phyloP scores from a whole-genome alignment of 1,284 basidiomycete genomes.

The Uromyces viciae-fabae region DNA sequence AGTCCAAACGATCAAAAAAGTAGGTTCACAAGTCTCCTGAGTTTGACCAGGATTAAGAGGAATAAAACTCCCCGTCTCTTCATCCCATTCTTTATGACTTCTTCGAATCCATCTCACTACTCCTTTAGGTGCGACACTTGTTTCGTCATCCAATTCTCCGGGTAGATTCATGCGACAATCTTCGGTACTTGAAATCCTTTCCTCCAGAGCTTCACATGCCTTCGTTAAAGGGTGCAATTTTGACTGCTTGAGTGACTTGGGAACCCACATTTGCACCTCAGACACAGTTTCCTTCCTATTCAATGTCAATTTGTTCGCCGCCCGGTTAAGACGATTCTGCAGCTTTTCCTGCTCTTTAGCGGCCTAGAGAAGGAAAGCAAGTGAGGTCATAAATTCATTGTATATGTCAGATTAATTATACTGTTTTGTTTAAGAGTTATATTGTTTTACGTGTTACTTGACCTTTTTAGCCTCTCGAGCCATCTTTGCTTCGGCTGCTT shows the following conservation, averaged over 20 bases:
- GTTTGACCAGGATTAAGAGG: background rate
- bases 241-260: background rate
- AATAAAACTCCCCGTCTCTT: background rate
- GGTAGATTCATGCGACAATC: slow-evolving; percentile 4
- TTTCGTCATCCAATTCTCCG: slow-evolving; percentile 1
- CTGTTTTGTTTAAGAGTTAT: background rate
- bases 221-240: slow-evolving; percentile 25
- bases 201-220: slow-evolving; percentile 7
- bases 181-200: slow-evolving; percentile 7
- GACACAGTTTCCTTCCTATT: slow-evolving; percentile 18
- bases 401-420: background rate
- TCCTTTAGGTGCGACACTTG: background rate
- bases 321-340: background rate
- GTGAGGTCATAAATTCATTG: background rate
- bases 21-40: slow-evolving; percentile 10
- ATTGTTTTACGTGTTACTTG: background rate
- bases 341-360: slow-evolving; percentile 21
- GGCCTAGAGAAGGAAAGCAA: background rate
- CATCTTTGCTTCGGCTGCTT: slow-evolving; percentile 17
- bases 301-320: slow-evolving; percentile 24
- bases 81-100: slow-evolving; percentile 26
- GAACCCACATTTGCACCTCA: slow-evolving; percentile 18
- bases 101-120: slow-evolving; percentile 26
- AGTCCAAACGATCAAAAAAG: slow-evolving; percentile 17
- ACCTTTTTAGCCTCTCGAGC: slow-evolving; percentile 36